Conservation (phyloP, 2,329 filamentous ascomycete genomes). For the Cryphonectria naterciae region DNA sequence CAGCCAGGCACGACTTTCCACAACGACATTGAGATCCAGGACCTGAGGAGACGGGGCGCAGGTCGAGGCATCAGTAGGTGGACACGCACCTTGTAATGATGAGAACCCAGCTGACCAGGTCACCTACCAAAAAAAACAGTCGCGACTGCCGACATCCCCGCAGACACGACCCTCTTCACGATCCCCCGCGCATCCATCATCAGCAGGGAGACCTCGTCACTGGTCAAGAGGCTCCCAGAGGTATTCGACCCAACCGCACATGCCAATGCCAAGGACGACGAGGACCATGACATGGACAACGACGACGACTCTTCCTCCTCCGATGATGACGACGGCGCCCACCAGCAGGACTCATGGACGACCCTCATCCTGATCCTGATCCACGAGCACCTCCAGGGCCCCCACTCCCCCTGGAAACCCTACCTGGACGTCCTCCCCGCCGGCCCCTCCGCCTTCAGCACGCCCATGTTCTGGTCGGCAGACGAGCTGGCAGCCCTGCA, state of each 20-base stretch:
- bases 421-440: conserved; percentile 72
- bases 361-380: conserved; percentile 77
- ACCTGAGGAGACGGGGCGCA: conserved; percentile 54
- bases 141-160: conserved; percentile 68
- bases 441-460: conserved; percentile 69
- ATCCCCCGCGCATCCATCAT: conserved; percentile 76
- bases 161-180: conserved; percentile 79
- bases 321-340: conserved; percentile 44
- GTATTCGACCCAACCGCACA: conserved; percentile 47
- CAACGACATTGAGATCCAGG: conserved; percentile 54
- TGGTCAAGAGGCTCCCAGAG: conserved; percentile 61
- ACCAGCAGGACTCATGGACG: conserved; percentile 56
- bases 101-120: background rate
- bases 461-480: conserved; percentile 85
- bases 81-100: too few relatives aligned
- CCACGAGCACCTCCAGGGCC: conserved; percentile 68
- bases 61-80: conserved; percentile 60
- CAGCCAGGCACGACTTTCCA: conserved; percentile 59
- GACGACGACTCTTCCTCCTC: conserved; percentile 44
- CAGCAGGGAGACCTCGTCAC: conserved; percentile 71
- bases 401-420: conserved; percentile 70
- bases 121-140: conserved; percentile 52
- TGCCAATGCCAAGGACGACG: conserved; percentile 34
- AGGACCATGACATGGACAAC: conserved; percentile 38
- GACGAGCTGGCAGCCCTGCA: conserved; percentile 73